phyloP scores from a whole-genome alignment of 331 rosid genomes.

The Stylosanthes scabra region DNA sequence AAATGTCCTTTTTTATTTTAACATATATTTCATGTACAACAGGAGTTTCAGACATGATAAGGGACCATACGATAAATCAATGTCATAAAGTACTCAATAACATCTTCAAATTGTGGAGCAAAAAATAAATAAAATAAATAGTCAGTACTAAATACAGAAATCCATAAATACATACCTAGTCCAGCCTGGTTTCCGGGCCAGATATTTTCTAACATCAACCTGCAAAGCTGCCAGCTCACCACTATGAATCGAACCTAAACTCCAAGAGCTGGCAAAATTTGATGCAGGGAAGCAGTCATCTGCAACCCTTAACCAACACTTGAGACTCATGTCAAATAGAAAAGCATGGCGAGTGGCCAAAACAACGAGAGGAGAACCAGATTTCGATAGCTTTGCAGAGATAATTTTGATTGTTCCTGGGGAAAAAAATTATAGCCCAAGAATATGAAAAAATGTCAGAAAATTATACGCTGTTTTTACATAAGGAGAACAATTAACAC shows the following conservation, averaged over 20 bases:
- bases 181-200: slow-evolving; percentile 99
- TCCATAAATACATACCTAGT: slow-evolving; percentile 70
- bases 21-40: too few species aligned
- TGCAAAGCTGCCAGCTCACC: slow-evolving; percentile 97
- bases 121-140: neutral
- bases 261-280: slow-evolving; percentile 97
- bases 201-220: slow-evolving; percentile 94
- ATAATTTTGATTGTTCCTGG: slow-evolving; percentile 89
- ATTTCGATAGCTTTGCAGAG: slow-evolving; percentile 89
- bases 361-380: slow-evolving; percentile 92
- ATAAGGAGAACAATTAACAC: slow-evolving; percentile 16
- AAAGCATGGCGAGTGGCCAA: slow-evolving; percentile 98
- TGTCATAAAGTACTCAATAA: slow-evolving; percentile 9
- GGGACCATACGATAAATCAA: neutral
- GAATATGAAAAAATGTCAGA: slow-evolving; percentile 8
- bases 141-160: slow-evolving; percentile 8
- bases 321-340: slow-evolving; percentile 89
- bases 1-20: neutral
- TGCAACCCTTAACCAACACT: slow-evolving; percentile 98
- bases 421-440: slow-evolving; percentile 32
- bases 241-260: slow-evolving; percentile 85
- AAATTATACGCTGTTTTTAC: neutral
- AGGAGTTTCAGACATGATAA: neutral
- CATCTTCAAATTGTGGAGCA: slow-evolving; percentile 27
- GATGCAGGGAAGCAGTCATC: slow-evolving; percentile 99